These are phyloP conservation scores for Paspalum vaginatum DNA, from an alignment of 176 grass and related monocot species.

Conservation along the genomic window DNA sequence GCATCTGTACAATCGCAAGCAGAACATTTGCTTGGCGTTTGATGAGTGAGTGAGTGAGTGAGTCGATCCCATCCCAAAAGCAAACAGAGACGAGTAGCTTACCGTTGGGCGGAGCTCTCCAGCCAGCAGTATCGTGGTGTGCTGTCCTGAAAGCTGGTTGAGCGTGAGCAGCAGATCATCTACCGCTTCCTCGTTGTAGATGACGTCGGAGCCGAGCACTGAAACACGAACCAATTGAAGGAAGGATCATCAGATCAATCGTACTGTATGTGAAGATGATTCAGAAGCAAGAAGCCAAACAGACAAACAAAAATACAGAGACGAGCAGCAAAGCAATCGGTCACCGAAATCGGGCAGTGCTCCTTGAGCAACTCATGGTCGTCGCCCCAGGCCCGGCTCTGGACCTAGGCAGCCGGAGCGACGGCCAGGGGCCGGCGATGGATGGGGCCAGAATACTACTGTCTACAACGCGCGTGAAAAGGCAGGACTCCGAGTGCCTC, in stretches of 20 bases:
- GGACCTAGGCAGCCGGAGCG: too few relatives aligned
- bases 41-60: background rate
- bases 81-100: background rate
- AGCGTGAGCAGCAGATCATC: constrained; percentile 70
- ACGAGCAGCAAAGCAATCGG: background rate
- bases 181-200: constrained; percentile 82
- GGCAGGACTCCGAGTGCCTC: too few relatives aligned
- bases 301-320: background rate
- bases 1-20: constrained; percentile 44
- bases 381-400: too few relatives aligned
- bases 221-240: background rate
- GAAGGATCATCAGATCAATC: background rate
- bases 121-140: constrained; percentile 77
- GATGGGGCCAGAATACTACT: too few relatives aligned
- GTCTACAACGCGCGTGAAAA: too few relatives aligned
- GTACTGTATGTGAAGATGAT: background rate
- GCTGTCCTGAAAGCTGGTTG: constrained; percentile 49
- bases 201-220: constrained; percentile 92
- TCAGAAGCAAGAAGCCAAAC: background rate
- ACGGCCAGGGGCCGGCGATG: too few relatives aligned
- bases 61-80: background rate
- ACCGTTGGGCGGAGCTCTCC: constrained; percentile 96
- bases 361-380: constrained; percentile 48
- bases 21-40: background rate
- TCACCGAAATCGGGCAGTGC: constrained; percentile 60